Conservation (phyloP, 345 rosid genomes). For the Euphorbia pulcherrima region DNA sequence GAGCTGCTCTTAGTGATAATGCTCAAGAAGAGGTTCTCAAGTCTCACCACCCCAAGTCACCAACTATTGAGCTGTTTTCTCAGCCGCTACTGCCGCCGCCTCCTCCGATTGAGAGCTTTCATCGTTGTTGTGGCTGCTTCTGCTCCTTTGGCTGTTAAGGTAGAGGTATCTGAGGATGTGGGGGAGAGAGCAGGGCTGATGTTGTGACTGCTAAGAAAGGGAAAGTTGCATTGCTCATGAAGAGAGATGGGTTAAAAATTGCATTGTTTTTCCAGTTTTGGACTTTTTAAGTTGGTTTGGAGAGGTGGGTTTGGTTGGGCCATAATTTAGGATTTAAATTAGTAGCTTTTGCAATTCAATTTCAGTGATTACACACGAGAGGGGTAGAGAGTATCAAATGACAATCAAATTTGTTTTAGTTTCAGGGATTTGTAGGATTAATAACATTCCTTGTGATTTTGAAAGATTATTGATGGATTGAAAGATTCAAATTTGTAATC, state of each 20-base stretch:
- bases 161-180: conserved; percentile 43
- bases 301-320: conserved; percentile 13
- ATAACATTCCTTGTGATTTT: not conserved
- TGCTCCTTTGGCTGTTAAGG: conserved; percentile 46
- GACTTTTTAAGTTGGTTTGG: conserved; percentile 11
- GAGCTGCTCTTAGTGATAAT: too few species aligned
- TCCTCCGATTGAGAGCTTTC: too few species aligned
- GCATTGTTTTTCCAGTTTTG: not conserved
- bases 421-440: not conserved
- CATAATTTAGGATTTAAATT: conserved; percentile 1
- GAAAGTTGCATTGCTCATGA: conserved; percentile 72
- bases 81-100: too few species aligned
- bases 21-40: too few species aligned
- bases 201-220: conserved; percentile 62
- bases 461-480: conserved; percentile 11
- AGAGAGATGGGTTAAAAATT: conserved; percentile 78
- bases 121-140: conserved; percentile 30
- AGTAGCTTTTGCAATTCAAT: not conserved
- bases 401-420: not conserved
- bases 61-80: too few species aligned
- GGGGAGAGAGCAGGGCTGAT: conserved; percentile 36
- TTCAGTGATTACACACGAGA: not conserved
- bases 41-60: too few species aligned
- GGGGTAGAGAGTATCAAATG: not conserved
- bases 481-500: conserved; percentile 12